These are phyloP conservation scores for Auxenochlorella pyrenoidosa DNA, from an alignment of 139 green algal genomes.

Conservation along the genomic window DNA sequence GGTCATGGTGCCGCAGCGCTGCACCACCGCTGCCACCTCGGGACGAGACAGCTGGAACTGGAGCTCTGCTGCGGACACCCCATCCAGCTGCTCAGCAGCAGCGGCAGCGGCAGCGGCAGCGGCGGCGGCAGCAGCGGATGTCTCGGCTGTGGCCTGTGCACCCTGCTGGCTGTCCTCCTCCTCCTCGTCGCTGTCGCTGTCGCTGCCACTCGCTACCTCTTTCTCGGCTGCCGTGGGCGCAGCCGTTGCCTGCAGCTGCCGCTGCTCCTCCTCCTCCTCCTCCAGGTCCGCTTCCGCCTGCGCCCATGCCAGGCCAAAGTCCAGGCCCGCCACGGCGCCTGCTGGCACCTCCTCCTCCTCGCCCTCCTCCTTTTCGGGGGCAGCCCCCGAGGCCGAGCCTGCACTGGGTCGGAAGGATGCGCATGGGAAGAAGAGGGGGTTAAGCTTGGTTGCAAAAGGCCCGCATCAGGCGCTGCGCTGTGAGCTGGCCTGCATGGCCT, in stretches of 20 bases:
- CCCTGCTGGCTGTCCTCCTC: background rate
- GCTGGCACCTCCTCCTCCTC: background rate
- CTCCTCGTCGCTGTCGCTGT: background rate
- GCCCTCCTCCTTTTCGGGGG: background rate
- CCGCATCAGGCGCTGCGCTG: too few relatives aligned
- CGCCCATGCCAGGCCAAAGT: too few relatives aligned
- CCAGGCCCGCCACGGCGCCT: too few relatives aligned
- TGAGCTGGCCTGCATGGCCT: too few relatives aligned
- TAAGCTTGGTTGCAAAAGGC: too few relatives aligned
- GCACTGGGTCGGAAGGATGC: too few relatives aligned
- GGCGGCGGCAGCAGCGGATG: background rate
- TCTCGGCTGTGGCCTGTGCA: too few relatives aligned
- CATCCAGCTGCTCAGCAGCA: too few relatives aligned
- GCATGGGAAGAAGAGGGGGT: too few relatives aligned
- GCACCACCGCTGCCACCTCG: background rate
- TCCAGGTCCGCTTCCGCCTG: too few relatives aligned
- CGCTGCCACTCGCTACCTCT: background rate
- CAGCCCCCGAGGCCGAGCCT: background rate
- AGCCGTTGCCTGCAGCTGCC: background rate
- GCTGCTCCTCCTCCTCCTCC: too few relatives aligned
- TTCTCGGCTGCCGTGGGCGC: background rate
- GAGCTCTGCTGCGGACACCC: background rate
- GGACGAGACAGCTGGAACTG: background rate
- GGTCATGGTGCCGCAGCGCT: background rate
- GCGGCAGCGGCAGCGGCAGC: too few relatives aligned